These are phyloP conservation scores for Pontederia crassipes DNA, from an alignment of 176 grass and related monocot species.

Conservation along the genomic window DNA sequence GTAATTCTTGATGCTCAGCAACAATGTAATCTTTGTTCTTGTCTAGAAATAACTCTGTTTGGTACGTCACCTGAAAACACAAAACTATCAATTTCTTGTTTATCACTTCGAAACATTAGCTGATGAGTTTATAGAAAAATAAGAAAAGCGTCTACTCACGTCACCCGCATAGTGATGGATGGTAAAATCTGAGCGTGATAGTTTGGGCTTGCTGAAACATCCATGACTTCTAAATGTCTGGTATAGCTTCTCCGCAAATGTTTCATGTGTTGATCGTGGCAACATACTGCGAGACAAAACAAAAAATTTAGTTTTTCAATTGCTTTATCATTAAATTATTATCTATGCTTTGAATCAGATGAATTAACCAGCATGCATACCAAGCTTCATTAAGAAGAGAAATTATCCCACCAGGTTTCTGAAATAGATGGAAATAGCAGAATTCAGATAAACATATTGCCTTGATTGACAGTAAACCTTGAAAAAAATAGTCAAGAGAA, in stretches of 20 bases:
- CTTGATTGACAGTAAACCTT: too few relatives aligned
- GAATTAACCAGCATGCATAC: conserved; percentile 27
- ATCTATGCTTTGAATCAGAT: neutral
- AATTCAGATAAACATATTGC: neutral
- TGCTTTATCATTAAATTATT: too few relatives aligned
- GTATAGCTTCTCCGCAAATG: conserved; percentile 95
- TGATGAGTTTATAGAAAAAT: conserved; percentile 5
- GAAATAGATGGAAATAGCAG: conserved; percentile 17
- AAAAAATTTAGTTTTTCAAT: conserved; percentile 4
- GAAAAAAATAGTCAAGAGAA: too few relatives aligned
- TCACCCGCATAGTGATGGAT: conserved; percentile 95
- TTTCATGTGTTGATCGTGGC: conserved; percentile 90
- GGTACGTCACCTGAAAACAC: conserved; percentile 80
- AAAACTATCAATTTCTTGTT: conserved; percentile 14
- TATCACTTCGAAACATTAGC: neutral
- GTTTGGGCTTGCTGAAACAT: conserved; percentile 84
- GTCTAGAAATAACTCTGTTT: conserved; percentile 84
- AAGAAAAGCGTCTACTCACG: conserved; percentile 38
- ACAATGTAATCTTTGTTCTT: conserved; percentile 99
- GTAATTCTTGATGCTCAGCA: conserved; percentile 86
- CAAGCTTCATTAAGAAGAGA: conserved; percentile 96
- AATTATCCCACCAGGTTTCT: conserved; percentile 99
- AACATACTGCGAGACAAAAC: conserved; percentile 66
- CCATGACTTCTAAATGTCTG: conserved; percentile 88
- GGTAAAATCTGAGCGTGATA: conserved; percentile 87